Base-by-base conservation (phyloP, 164 flowering plant species). In the Chimonanthus praecox region DNA sequence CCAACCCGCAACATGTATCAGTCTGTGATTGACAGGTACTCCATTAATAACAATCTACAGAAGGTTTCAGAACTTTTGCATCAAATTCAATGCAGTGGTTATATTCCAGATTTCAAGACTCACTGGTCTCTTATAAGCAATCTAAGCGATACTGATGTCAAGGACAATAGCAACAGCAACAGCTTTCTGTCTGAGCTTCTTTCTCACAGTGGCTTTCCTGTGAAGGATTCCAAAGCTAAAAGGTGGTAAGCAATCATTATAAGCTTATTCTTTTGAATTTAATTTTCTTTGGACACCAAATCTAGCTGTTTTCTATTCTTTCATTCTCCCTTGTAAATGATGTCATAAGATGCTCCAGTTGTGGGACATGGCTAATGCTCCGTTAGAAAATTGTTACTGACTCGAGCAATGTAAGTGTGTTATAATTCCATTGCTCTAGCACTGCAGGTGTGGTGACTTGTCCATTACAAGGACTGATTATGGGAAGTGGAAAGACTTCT, bases 61-160 rank as follows among this genome's bases (percentile, higher is more conserved):
- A 92, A 89, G 84, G 91, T 88, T 58, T 85, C 92, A 16, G 84
- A 86, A 72, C 68, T 90, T 47, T 70, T 93, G 79, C 82, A 82
- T 67, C 74, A 70, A 64, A 95, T 95, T 98, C 98, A 93, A 75
- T 76, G 76, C 16, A 62, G 77, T 69, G 97, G 98, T 48, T 82
- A 85, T 80, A 83, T 77, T 71, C 91, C 97, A 43, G 97, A 90
- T 64, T 95, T 95, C 77, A 83, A 80, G 68, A 88, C 89, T 49
- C 98, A 95, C 46, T 95, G 99, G 99, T 89, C 97, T 58, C 80
- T 95, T 49, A 87, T 95, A 72, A 85, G 90, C 82, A 85, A 84
- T 51, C 77, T 95, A 80, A 85, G 83, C 74, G 81, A 71, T 69
- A 77, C 85, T 20, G 77, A n/a, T 49, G 75, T 77, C 15, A 87